These are phyloP conservation scores for Penicillium malachiteum DNA, from an alignment of 495 filamentous ascomycete genomes.

Conservation along the genomic window DNA sequence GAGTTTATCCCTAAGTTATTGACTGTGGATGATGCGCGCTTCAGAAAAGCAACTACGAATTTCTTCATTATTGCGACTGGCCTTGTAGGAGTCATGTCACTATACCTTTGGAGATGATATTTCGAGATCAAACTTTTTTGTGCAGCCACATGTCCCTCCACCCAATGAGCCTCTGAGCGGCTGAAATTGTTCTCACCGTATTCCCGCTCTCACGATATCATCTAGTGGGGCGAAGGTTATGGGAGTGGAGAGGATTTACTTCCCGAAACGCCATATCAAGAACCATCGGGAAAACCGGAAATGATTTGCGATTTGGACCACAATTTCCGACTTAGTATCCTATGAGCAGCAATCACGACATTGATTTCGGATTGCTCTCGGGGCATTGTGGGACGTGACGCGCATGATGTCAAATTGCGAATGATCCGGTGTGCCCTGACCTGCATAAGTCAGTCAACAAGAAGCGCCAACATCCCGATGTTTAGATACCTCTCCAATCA, in stretches of 20 bases:
- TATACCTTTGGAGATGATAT: too few relatives aligned
- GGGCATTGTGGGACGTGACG: constrained; percentile 4
- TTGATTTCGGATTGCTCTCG: background rate
- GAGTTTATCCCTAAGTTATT: too few relatives aligned
- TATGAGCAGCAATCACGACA: background rate
- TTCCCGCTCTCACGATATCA: background rate
- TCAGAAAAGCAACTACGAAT: too few relatives aligned
- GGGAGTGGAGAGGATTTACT: background rate
- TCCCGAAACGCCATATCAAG: background rate
- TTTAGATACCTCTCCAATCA: background rate
- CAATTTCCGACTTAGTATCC: background rate
- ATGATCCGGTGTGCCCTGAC: constrained; percentile 1
- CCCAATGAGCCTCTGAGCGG: too few relatives aligned
- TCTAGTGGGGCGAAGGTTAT: background rate
- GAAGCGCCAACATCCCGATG: background rate
- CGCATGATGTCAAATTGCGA: constrained; percentile 4
- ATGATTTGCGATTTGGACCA: background rate
- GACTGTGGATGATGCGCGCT: too few relatives aligned
- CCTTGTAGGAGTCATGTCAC: too few relatives aligned
- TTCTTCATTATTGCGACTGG: too few relatives aligned
- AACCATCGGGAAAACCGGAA: background rate
- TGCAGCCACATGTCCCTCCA: too few relatives aligned
- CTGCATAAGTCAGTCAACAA: constrained; percentile 1
- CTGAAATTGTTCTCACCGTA: background rate
- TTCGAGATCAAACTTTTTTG: too few relatives aligned